Conservation (phyloP, 164 flowering plant species). For the Dillenia suffruticosa region DNA sequence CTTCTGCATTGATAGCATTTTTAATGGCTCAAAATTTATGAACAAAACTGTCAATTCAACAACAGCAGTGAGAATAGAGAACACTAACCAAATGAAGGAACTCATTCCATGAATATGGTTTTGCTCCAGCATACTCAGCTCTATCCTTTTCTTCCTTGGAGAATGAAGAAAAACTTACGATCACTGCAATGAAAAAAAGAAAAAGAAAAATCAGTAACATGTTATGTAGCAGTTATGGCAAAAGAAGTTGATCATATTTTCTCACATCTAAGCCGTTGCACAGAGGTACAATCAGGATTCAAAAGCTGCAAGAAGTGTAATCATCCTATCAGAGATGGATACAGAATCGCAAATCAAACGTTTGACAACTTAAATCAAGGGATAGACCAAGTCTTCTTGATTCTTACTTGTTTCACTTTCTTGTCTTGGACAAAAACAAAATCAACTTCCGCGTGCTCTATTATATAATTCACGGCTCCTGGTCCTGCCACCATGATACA, state of each 20-base stretch:
- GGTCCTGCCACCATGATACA: slow-evolving; percentile 45
- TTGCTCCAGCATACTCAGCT: slow-evolving; percentile 35
- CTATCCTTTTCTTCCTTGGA: slow-evolving; percentile 47
- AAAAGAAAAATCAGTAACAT: slow-evolving; percentile 11
- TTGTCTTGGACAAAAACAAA: slow-evolving; percentile 78
- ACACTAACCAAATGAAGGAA: slow-evolving; percentile 62
- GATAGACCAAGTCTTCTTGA: background rate
- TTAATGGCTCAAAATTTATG: no score
- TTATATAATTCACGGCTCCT: slow-evolving; percentile 75
- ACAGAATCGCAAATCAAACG: no score
- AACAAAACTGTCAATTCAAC: no score
- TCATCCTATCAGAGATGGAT: background rate
- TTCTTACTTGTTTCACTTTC: slow-evolving; percentile 73
- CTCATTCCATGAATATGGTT: slow-evolving; percentile 74
- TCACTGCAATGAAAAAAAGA: slow-evolving; percentile 39
- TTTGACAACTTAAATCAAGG: background rate
- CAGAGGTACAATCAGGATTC: slow-evolving; percentile 50
- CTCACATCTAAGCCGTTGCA: slow-evolving; percentile 63
- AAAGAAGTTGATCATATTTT: slow-evolving; percentile 1
- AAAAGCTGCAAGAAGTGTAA: slow-evolving; percentile 51
- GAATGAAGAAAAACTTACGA: slow-evolving; percentile 65
- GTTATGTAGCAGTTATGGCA: slow-evolving; percentile 1
- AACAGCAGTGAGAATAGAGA: background rate
- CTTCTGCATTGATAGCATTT: no score
- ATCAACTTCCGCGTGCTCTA: slow-evolving; percentile 85